Conservation (phyloP, 805 yeast species). For the Monosporozyma solicola region DNA sequence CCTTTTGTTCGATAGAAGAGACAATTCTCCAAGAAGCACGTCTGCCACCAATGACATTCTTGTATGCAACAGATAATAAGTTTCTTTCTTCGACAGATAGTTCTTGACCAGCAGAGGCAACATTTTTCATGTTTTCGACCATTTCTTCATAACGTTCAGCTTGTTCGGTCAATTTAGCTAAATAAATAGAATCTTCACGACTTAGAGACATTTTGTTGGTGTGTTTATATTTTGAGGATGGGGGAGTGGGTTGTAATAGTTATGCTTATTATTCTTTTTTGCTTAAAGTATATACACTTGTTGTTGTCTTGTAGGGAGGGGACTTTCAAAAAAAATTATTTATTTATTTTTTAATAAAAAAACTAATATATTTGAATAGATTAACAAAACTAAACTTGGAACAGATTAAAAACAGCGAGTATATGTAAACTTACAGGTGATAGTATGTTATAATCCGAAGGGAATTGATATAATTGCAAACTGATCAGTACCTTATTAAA, state of each 20-base stretch:
- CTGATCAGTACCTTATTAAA: background rate
- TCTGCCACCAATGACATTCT: constrained; percentile 97
- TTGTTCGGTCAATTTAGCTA: constrained; percentile 97
- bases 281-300: background rate
- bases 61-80: constrained; percentile 92
- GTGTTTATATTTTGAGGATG: background rate
- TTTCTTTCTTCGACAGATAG: constrained; percentile 97
- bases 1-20: constrained; percentile 95
- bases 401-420: background rate
- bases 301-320: background rate
- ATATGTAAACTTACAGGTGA: background rate
- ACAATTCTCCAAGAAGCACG: constrained; percentile 99
- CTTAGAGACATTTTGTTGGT: constrained; percentile 52
- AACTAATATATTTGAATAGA: background rate
- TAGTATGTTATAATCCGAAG: background rate
- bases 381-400: background rate
- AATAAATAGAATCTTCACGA: constrained; percentile 96
- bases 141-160: constrained; percentile 99
- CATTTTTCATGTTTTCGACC: constrained; percentile 98
- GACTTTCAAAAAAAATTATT: background rate
- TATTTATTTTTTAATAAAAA: too few species aligned
- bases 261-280: background rate
- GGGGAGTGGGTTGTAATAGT: background rate
- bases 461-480: background rate
- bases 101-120: constrained; percentile 93